phyloP scores from a whole-genome alignment of 257 asterid genomes.

The Hygrophila difformis region DNA sequence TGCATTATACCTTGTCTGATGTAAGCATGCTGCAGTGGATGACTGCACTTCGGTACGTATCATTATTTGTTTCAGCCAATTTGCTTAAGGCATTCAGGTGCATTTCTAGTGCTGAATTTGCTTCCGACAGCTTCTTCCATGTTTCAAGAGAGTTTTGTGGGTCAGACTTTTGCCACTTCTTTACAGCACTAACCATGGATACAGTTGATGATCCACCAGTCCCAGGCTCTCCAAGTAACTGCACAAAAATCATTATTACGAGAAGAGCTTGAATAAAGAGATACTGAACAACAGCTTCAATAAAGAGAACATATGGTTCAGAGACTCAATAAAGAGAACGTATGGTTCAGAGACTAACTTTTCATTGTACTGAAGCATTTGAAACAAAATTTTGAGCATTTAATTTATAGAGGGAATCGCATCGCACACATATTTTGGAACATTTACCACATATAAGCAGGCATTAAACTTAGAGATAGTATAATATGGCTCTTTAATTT shows the following conservation, averaged over 20 bases:
- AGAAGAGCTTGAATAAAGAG: no score
- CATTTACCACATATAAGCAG: background rate
- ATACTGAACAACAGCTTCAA: no score
- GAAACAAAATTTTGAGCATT: no score
- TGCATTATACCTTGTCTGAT: conserved; percentile 51
- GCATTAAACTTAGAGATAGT: conserved; percentile 1
- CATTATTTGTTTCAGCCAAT: conserved; percentile 49
- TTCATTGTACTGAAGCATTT: no score
- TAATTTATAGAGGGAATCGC: no score
- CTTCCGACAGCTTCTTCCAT: conserved; percentile 80
- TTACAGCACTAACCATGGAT: conserved; percentile 97
- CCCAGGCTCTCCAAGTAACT: conserved; percentile 99
- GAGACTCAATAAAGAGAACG: no score
- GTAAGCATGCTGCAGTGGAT: conserved; percentile 53
- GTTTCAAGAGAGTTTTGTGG: conserved; percentile 65
- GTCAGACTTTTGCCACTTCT: conserved; percentile 94
- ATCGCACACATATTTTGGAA: no score
- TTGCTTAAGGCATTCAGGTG: conserved; percentile 51
- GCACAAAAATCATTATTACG: no score
- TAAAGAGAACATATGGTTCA: no score
- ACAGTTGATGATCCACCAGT: conserved; percentile 97
- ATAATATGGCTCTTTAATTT: background rate
- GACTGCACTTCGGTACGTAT: conserved; percentile 45
- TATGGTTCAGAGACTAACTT: no score
- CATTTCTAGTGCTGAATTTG: conserved; percentile 66